Evolutionary conservation across 106 monocot species (phyloP), one percentile per base, ranked within the genome.

Genomic region (Dendrobium officinale): DNA sequence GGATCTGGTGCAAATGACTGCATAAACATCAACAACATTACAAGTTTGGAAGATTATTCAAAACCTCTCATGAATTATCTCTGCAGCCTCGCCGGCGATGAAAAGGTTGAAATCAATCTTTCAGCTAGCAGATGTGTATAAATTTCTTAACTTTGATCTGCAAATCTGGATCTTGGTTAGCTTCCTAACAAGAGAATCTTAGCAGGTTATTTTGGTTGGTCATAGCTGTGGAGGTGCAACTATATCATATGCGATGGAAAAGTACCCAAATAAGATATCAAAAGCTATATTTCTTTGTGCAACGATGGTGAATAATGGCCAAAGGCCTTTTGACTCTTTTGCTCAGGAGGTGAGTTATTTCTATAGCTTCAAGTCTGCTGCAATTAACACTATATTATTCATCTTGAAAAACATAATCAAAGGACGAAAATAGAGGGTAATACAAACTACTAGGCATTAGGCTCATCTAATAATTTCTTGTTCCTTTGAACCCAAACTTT

Each of bases 201-300:
- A 29, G 44, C 86, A 97, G 94, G 94, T 94, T 79, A 86, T 94
- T 84, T 87, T 97, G 66, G 96, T 97, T 55, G 93, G 93, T 3
- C 96, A 97, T 80, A 97, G 96, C 79, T 97, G 92, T 88, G 96
- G 94, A 59, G 96, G 96, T 40, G 96, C 94, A 66, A 86, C 87
- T 78, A 77, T 94, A 81, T 97, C 96, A 22, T 92, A 87, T 81
- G 96, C 92, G 3, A 54, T 94, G 33, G 96, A 97, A 72, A 31
- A 77, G 17, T 94, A 42, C 42, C 89, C 94, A 3, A 70, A 82
- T 51, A 94, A 94, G 81, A 92, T 97, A 29, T 84, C 96, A 8
- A 97, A 94, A 81, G 96, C 96, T 31, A 80, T 97, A 18, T 97
- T 97, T 78, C 74, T 97, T 4, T 75, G 81, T 75, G 96, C 94